phyloP scores from a whole-genome alignment of 192 early-diverging fungal species.

The Hyaloraphidium curvatum region DNA sequence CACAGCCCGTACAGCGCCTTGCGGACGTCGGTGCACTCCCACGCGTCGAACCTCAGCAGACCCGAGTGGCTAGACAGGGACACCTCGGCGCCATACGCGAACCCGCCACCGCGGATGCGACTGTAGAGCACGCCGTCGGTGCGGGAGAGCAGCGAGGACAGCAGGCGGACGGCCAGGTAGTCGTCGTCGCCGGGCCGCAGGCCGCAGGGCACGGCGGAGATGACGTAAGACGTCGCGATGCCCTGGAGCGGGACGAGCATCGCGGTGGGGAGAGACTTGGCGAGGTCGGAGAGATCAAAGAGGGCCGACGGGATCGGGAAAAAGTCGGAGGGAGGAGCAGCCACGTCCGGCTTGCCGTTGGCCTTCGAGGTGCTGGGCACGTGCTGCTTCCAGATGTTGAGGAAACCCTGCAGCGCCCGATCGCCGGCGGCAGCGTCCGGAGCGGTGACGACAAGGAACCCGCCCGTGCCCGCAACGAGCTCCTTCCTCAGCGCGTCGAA shows the following conservation, averaged over 20 bases:
- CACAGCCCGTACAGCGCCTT: constrained; percentile 21
- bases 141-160: constrained; percentile 47
- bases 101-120: constrained; percentile 51
- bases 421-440: background rate
- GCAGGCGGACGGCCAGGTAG: constrained; percentile 33
- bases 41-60: constrained; percentile 23
- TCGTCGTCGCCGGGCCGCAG: no score
- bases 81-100: constrained; percentile 51
- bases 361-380: no score
- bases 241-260: constrained; percentile 24
- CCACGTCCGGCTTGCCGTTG: no score
- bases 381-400: no score
- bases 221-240: constrained; percentile 20
- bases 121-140: constrained; percentile 59
- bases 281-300: constrained; percentile 23
- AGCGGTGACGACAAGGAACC: background rate
- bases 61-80: constrained; percentile 32
- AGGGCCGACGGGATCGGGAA: no score
- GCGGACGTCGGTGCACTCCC: constrained; percentile 25
- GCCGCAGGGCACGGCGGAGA: constrained; percentile 21
- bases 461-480: background rate
- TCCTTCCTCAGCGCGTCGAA: constrained; percentile 7
- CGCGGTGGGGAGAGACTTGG: constrained; percentile 21
- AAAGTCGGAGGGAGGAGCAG: no score
- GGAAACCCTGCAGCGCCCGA: no score